phyloP scores from a whole-genome alignment of 163 green algal genomes.

The Coccomyxa subellipsoidea region DNA sequence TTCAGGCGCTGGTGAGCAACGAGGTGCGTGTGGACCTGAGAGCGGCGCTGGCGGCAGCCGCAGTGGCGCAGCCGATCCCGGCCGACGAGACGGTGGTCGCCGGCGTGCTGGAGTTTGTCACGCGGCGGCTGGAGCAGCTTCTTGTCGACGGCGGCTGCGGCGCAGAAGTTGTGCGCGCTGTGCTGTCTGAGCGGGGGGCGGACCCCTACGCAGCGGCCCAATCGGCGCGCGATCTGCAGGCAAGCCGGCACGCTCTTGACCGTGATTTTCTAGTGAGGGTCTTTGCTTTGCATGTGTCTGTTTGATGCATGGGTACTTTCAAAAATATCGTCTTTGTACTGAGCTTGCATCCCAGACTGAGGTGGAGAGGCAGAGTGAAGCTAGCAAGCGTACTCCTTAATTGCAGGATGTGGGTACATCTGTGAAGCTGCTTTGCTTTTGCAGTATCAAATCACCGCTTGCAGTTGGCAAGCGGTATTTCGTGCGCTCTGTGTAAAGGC shows the following conservation, averaged over 20 bases:
- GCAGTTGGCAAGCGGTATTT: too few species aligned
- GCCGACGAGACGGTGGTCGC: conserved; percentile 17
- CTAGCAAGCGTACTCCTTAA: too few species aligned
- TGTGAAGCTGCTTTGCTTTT: too few species aligned
- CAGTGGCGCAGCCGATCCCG: conserved; percentile 15
- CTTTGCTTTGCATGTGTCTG: neutral
- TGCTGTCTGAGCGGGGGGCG: conserved; percentile 74
- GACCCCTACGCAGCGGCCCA: conserved; percentile 68
- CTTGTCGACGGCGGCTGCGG: conserved; percentile 68
- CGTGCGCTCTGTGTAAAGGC: too few species aligned
- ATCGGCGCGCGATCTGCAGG: conserved; percentile 68
- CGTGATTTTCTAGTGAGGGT: neutral
- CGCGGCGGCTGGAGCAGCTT: conserved; percentile 86
- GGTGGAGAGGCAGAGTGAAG: too few species aligned
- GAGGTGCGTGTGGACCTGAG: conserved; percentile 54
- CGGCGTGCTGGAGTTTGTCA: conserved; percentile 71
- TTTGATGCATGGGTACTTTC: neutral
- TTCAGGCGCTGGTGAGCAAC: conserved; percentile 66
- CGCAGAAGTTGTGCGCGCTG: conserved; percentile 79
- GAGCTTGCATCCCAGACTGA: neutral
- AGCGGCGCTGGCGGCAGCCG: conserved; percentile 32
- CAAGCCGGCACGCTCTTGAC: neutral
- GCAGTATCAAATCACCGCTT: too few species aligned
- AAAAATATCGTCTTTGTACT: neutral
- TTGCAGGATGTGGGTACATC: too few species aligned